Conservation (phyloP, 1,284 basidiomycete genomes). For the Ceratobasidium sp. region DNA sequence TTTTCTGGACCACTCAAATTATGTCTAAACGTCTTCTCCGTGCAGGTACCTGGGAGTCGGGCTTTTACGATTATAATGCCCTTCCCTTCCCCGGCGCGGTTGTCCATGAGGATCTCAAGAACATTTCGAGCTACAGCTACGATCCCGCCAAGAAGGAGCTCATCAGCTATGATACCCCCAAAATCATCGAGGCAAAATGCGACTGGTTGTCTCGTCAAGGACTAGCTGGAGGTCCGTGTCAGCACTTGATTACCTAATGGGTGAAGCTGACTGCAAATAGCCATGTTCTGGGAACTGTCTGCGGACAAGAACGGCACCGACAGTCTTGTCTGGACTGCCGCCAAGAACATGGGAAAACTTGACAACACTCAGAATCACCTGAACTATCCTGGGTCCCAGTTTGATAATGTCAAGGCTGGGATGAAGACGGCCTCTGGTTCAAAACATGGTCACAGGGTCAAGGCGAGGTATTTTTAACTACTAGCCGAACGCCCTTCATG, state of each 20-base stretch:
- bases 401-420: conserved; percentile 49
- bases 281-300: conserved; percentile 60
- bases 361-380: conserved; percentile 76
- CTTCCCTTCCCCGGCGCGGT: conserved; percentile 61
- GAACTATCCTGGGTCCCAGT: conserved; percentile 54
- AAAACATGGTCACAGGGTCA: not conserved
- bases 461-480: conserved; percentile 16
- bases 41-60: conserved; percentile 54
- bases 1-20: conserved; percentile 48
- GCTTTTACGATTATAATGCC: conserved; percentile 72
- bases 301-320: conserved; percentile 63
- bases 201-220: conserved; percentile 71
- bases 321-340: conserved; percentile 64
- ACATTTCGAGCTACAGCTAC: conserved; percentile 47
- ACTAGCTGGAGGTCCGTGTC: conserved; percentile 62
- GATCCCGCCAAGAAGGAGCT: conserved; percentile 63
- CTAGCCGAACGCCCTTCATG: too few species aligned
- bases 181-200: conserved; percentile 73
- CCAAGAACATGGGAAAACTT: conserved; percentile 58
- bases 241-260: not conserved
- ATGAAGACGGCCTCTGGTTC: not conserved
- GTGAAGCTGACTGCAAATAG: not conserved
- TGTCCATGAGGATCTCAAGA: conserved; percentile 11
- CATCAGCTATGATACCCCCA: conserved; percentile 81
- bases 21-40: too few species aligned